Conservation (phyloP, 345 rosid genomes). For the Syzygium oleosum region DNA sequence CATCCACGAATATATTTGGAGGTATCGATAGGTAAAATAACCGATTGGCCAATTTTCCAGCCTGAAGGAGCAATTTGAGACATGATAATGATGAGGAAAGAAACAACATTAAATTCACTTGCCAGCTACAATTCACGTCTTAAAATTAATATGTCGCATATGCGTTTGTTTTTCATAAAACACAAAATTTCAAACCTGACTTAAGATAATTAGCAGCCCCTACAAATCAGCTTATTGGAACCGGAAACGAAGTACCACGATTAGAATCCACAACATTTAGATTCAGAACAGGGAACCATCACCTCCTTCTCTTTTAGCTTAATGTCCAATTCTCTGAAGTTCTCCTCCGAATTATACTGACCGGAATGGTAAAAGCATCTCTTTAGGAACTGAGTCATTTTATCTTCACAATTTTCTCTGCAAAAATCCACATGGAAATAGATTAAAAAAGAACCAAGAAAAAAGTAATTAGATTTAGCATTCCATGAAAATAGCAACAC, state of each 20-base stretch:
- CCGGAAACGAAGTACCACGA: background rate
- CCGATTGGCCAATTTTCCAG: conserved; percentile 61
- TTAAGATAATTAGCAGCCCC: background rate
- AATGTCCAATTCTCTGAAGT: conserved; percentile 52
- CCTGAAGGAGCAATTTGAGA: conserved; percentile 27
- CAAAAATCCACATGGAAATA: background rate
- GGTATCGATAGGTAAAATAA: conserved; percentile 84
- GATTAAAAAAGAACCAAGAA: background rate
- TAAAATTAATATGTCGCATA: background rate
- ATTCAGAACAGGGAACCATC: background rate
- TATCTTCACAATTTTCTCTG: conserved; percentile 81
- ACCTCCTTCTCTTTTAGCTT: conserved; percentile 88
- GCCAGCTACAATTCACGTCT: background rate
- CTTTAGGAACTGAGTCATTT: conserved; percentile 71
- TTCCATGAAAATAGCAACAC: background rate
- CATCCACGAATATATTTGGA: conserved; percentile 84
- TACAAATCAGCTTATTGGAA: background rate
- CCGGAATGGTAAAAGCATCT: conserved; percentile 88
- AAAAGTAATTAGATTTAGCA: background rate
- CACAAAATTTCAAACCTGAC: background rate
- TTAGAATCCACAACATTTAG: background rate
- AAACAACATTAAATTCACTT: background rate
- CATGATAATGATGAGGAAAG: background rate
- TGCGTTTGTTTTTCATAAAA: background rate
- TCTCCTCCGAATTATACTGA: conserved; percentile 66